Percentiles rank a stretch among this genome's conserved stretches.
Conservation (phyloP, 2,329 filamentous ascomycete genomes). For the Penicillium griseofulvum region DNA sequence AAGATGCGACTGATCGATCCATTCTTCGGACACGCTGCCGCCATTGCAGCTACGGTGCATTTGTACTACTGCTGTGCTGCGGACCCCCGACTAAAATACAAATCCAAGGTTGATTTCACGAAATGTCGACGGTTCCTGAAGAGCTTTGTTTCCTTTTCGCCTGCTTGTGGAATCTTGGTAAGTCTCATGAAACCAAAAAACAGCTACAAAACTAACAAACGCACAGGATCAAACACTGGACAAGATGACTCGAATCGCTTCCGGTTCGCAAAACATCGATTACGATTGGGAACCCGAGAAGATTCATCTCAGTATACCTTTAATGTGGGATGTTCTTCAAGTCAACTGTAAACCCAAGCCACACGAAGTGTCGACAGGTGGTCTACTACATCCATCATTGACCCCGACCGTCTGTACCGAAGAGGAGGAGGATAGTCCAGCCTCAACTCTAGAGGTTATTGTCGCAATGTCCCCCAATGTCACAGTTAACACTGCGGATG, state of each 20-base stretch:
- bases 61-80: conserved; percentile 55
- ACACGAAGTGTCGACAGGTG: conserved; percentile 36
- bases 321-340: conserved; percentile 56
- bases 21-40: conserved; percentile 53
- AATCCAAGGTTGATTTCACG: conserved; percentile 53
- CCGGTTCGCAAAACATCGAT: conserved; percentile 49
- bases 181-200: conserved; percentile 10
- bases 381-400: conserved; percentile 47
- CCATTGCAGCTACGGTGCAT: conserved; percentile 54
- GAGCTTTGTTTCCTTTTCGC: conserved; percentile 48
- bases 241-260: conserved; percentile 51
- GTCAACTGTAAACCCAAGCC: conserved; percentile 46
- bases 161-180: conserved; percentile 49
- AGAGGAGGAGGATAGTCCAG: conserved; percentile 37
- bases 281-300: conserved; percentile 55
- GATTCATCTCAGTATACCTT: conserved; percentile 52
- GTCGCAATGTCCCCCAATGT: conserved; percentile 54
- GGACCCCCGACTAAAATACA: conserved; percentile 49
- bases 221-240: conserved; percentile 49
- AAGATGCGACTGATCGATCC: conserved; percentile 51
- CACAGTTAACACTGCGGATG: conserved; percentile 52
- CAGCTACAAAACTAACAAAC: conserved; percentile 7
- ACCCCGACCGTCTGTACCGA: conserved; percentile 32
- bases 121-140: conserved; percentile 53
- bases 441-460: conserved; percentile 48